phyloP scores from a whole-genome alignment of 1,284 basidiomycete species.

The Ganoderma boninense region DNA sequence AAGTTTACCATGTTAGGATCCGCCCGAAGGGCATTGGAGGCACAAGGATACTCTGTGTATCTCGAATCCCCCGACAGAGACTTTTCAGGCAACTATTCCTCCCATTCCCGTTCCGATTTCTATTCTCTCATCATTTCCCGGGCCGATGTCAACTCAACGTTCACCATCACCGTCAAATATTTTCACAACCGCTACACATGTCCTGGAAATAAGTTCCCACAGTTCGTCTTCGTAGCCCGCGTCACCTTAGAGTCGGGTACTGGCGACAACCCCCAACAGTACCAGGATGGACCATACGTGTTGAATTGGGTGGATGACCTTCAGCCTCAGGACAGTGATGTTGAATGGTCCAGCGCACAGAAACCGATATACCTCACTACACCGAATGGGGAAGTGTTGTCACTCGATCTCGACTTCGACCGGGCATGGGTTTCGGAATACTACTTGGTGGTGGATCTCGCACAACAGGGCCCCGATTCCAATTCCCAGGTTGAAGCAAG shows the following conservation, averaged over 20 bases:
- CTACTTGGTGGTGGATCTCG: neutral
- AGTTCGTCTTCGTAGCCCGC: neutral
- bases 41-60: neutral
- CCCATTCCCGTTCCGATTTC: no score
- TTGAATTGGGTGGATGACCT: neutral
- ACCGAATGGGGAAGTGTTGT: neutral
- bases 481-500: no score
- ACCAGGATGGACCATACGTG: neutral
- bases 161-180: neutral
- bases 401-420: neutral
- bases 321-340: no score
- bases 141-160: no score
- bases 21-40: neutral
- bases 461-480: no score
- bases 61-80: neutral
- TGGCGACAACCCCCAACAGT: neutral
- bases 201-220: no score
- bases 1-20: neutral
- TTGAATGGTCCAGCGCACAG: neutral
- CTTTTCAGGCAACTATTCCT: no score
- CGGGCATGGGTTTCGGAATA: neutral
- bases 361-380: neutral
- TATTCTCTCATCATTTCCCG: neutral
- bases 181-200: neutral
- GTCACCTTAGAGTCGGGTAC: neutral